Percentiles rank a stretch among this genome's conserved stretches.
phyloP scores from a whole-genome alignment of 345 rosid genomes.

The Eutrema yunnanense region DNA sequence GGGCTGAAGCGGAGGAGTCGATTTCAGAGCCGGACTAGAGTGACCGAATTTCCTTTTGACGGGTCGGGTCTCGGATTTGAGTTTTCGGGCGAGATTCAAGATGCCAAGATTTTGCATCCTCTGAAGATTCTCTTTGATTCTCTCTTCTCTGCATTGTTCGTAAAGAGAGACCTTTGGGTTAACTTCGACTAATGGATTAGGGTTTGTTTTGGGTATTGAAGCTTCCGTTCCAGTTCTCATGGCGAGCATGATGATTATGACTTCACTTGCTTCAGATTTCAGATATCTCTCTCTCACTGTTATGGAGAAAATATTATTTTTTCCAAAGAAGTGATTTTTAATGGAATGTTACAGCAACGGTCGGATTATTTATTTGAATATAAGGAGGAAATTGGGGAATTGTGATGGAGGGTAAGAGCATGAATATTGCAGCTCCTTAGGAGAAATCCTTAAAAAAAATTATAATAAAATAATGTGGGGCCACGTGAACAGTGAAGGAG shows the following conservation, averaged over 20 bases:
- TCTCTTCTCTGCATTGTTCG: constrained; percentile 68
- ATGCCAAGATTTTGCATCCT: constrained; percentile 73
- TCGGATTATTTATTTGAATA: constrained; percentile 22
- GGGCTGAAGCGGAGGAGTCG: constrained; percentile 22
- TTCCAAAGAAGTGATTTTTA: neutral
- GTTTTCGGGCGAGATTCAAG: constrained; percentile 52
- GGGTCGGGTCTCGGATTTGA: constrained; percentile 32
- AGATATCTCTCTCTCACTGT: neutral
- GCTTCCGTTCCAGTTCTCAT: constrained; percentile 1
- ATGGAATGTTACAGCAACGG: constrained; percentile 16
- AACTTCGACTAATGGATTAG: neutral
- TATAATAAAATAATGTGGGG: too few relatives aligned
- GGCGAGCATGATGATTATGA: constrained; percentile 8
- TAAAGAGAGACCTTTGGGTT: constrained; percentile 36
- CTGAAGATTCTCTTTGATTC: constrained; percentile 70
- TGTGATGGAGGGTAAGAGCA: neutral
- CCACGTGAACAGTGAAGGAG: too few relatives aligned
- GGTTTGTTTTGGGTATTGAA: neutral
- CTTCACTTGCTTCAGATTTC: neutral
- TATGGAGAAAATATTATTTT: neutral
- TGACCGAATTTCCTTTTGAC: constrained; percentile 26
- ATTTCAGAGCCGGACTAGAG: constrained; percentile 2
- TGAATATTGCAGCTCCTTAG: too few relatives aligned
- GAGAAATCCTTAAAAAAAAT: too few relatives aligned
- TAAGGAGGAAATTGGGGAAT: neutral